A percentile compares a stretch with the other conserved stretches of the same genome.
Evolutionary conservation across 768 basidiomycete genomes (phyloP).

Genomic region (Mycena polygramma): DNA sequence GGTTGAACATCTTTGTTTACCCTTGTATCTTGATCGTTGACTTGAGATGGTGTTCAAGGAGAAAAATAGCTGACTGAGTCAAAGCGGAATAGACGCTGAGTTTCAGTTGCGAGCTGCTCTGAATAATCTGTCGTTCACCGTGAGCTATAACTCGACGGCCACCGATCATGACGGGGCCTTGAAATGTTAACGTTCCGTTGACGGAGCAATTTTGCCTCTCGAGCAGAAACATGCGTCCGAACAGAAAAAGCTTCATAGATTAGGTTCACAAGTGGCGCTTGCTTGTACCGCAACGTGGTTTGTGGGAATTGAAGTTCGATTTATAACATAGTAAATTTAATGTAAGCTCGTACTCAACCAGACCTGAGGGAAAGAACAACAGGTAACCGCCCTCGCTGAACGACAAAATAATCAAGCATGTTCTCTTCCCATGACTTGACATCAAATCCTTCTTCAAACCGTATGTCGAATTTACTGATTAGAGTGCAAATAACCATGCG

Average conservation of each 20-base stretch:
- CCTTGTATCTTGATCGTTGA: slow-evolving; percentile 16
- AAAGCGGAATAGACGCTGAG: too few relatives aligned
- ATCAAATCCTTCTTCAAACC: slow-evolving; percentile 44
- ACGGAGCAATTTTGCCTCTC: slow-evolving; percentile 4
- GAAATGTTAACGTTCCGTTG: slow-evolving; percentile 2
- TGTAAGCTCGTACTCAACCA: neutral
- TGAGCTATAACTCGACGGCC: neutral
- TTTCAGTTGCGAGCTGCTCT: too few relatives aligned
- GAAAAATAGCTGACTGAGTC: too few relatives aligned
- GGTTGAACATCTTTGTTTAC: slow-evolving; percentile 18
- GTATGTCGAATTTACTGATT: slow-evolving; percentile 47
- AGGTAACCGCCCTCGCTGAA: slow-evolving; percentile 47
- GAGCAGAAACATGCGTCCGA: neutral
- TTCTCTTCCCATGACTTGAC: slow-evolving; percentile 44
- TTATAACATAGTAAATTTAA: neutral
- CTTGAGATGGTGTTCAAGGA: neutral
- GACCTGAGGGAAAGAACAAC: slow-evolving; percentile 31
- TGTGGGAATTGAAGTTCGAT: too few relatives aligned
- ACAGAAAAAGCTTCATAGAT: neutral
- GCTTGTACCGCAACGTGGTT: neutral
- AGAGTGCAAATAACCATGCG: slow-evolving; percentile 46
- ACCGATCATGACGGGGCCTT: neutral
- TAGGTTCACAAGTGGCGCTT: neutral
- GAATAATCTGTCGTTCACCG: neutral
- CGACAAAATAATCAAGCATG: slow-evolving; percentile 48